Percentiles rank a stretch among this genome's conserved stretches.
These are phyloP conservation scores for Termitomyces sp. DNA, from an alignment of 768 basidiomycete species.

Conservation along the genomic window DNA sequence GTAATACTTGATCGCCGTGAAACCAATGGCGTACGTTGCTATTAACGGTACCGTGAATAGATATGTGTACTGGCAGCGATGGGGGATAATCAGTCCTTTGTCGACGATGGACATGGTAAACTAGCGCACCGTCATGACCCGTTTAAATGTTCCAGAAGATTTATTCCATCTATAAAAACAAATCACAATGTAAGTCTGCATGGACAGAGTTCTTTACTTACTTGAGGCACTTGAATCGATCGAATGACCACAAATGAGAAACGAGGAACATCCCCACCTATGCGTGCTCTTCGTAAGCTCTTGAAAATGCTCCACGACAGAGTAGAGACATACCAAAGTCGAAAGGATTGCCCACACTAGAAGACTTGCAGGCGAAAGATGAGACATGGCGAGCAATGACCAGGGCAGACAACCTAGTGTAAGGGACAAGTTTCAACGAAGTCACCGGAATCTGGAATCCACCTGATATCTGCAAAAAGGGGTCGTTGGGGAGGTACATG, in stretches of 20 bases:
- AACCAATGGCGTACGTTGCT: constrained; percentile 53
- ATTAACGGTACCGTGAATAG: constrained; percentile 57
- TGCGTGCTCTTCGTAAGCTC: not conserved
- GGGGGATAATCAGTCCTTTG: not conserved
- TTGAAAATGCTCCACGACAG: not conserved
- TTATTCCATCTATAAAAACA: constrained; percentile 54
- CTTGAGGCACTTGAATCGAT: constrained; percentile 71
- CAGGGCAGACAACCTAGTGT: constrained; percentile 1
- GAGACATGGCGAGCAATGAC: constrained; percentile 41
- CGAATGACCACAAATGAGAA: constrained; percentile 77
- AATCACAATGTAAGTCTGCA: not conserved
- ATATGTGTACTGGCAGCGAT: constrained; percentile 58
- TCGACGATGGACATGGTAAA: not conserved
- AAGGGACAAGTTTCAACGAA: constrained; percentile 13
- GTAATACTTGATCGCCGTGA: constrained; percentile 65
- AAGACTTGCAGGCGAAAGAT: constrained; percentile 48
- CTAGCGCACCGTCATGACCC: constrained; percentile 53
- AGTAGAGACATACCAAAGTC: constrained; percentile 35
- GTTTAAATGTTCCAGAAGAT: constrained; percentile 72
- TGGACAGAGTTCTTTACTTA: constrained; percentile 21
- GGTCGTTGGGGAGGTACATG: constrained; percentile 1
- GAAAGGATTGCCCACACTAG: constrained; percentile 61
- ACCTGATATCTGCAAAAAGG: not conserved
- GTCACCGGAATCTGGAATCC: not conserved
- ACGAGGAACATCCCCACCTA: constrained; percentile 61